These are phyloP conservation scores for Alternaria hordeiaustralica DNA, from an alignment of 2,329 filamentous ascomycete genomes.

Conservation along the genomic window DNA sequence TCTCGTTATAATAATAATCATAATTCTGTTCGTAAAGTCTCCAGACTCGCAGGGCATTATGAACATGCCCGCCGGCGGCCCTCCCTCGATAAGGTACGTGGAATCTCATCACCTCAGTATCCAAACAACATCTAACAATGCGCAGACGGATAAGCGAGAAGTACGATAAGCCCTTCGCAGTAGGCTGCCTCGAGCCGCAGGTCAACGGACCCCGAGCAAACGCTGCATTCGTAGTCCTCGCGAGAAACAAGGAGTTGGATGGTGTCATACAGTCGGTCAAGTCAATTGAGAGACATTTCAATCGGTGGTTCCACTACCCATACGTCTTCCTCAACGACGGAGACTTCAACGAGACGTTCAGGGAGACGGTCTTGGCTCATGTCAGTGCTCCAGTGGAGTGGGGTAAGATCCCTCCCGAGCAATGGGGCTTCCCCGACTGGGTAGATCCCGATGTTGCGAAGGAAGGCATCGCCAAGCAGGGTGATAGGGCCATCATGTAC, in stretches of 20 bases:
- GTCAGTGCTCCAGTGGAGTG: constrained; percentile 90
- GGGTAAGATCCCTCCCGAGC: constrained; percentile 85
- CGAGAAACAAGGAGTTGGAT: constrained; percentile 93
- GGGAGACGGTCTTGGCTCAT: constrained; percentile 84
- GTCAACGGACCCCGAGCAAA: constrained; percentile 83
- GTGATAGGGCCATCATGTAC: constrained; percentile 98
- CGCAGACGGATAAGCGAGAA: constrained; percentile 93
- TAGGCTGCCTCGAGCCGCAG: constrained; percentile 81
- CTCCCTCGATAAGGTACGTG: constrained; percentile 84
- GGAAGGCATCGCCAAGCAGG: constrained; percentile 95
- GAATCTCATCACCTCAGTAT: background rate
- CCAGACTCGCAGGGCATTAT: constrained; percentile 82
- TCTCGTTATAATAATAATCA: constrained; percentile 87
- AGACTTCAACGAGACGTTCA: constrained; percentile 95
- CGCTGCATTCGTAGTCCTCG: constrained; percentile 93
- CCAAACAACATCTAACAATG: constrained; percentile 18
- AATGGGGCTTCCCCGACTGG: constrained; percentile 99
- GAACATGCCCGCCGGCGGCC: constrained; percentile 85
- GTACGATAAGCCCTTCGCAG: constrained; percentile 94
- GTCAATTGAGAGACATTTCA: constrained; percentile 98
- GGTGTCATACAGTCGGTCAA: constrained; percentile 97
- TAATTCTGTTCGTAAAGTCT: constrained; percentile 87
- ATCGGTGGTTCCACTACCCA: constrained; percentile 97
- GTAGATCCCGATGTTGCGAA: constrained; percentile 91
- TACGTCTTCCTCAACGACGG: constrained; percentile 98